phyloP scores from a whole-genome alignment of 2,329 filamentous ascomycete species.

The Ustilaginoidea virens region DNA sequence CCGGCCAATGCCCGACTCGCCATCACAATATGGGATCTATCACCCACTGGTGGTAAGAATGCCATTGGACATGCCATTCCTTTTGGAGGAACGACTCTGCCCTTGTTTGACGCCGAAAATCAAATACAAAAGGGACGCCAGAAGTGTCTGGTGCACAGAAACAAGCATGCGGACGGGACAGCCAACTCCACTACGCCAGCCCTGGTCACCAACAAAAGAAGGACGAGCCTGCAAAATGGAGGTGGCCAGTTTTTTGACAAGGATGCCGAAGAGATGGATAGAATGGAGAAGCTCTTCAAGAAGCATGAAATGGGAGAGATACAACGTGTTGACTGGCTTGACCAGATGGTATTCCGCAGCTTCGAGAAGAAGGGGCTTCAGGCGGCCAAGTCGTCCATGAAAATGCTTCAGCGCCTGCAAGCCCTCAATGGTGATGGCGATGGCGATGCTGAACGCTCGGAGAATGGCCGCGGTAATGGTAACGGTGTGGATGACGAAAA shows the following conservation, averaged over 20 bases:
- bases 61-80: constrained; percentile 67
- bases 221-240: constrained; percentile 32
- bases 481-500: constrained; percentile 26
- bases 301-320: constrained; percentile 98
- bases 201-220: constrained; percentile 42
- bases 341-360: constrained; percentile 82
- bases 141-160: constrained; percentile 74
- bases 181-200: constrained; percentile 63
- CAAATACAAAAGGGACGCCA: constrained; percentile 84
- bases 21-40: constrained; percentile 91
- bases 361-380: constrained; percentile 63
- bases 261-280: constrained; percentile 70
- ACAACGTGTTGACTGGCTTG: constrained; percentile 82
- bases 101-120: constrained; percentile 84
- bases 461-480: constrained; percentile 15
- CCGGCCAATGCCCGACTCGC: constrained; percentile 73
- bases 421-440: constrained; percentile 23
- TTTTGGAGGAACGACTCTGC: constrained; percentile 85
- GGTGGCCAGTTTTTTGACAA: constrained; percentile 42
- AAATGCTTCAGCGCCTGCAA: constrained; percentile 35
- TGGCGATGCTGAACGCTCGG: constrained; percentile 2
- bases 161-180: constrained; percentile 72
- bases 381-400: constrained; percentile 48
- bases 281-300: constrained; percentile 82
- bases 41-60: constrained; percentile 56